Conservation (phyloP, 768 basidiomycete species). For the Boletales sp. region DNA sequence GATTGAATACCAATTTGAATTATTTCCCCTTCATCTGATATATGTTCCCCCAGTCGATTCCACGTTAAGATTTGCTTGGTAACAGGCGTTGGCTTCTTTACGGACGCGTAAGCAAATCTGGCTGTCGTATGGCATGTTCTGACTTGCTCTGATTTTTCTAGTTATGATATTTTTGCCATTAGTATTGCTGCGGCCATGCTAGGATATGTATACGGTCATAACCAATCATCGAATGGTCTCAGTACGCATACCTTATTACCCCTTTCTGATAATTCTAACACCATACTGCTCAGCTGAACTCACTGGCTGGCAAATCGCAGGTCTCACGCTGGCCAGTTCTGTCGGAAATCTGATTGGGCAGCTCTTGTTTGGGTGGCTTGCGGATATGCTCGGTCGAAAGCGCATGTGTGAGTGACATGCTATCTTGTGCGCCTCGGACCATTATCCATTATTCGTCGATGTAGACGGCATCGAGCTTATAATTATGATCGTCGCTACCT, state of each 20-base stretch:
- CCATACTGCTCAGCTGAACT: neutral
- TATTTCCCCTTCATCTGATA: neutral
- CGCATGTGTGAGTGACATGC: conserved; percentile 56
- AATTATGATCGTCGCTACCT: conserved; percentile 73
- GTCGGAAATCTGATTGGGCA: conserved; percentile 73
- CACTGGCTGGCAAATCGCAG: conserved; percentile 57
- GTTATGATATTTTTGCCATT: conserved; percentile 83
- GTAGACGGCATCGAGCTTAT: conserved; percentile 52
- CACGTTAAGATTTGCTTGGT: conserved; percentile 71
- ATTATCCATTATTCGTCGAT: neutral
- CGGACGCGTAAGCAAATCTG: conserved; percentile 57
- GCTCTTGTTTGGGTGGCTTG: conserved; percentile 72
- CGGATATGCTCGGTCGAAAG: conserved; percentile 70
- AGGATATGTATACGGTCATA: conserved; percentile 65
- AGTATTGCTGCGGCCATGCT: conserved; percentile 80
- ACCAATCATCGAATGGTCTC: neutral
- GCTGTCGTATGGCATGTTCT: neutral
- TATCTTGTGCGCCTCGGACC: neutral
- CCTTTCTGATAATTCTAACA: conserved; percentile 23
- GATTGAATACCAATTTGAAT: conserved; percentile 23
- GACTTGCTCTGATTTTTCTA: conserved; percentile 2
- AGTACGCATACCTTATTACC: neutral
- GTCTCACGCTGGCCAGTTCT: conserved; percentile 70
- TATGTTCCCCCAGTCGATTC: conserved; percentile 55
- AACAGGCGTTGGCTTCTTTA: conserved; percentile 85